Conservation (phyloP, 345 rosid genomes). For the Syzygium jambos region DNA sequence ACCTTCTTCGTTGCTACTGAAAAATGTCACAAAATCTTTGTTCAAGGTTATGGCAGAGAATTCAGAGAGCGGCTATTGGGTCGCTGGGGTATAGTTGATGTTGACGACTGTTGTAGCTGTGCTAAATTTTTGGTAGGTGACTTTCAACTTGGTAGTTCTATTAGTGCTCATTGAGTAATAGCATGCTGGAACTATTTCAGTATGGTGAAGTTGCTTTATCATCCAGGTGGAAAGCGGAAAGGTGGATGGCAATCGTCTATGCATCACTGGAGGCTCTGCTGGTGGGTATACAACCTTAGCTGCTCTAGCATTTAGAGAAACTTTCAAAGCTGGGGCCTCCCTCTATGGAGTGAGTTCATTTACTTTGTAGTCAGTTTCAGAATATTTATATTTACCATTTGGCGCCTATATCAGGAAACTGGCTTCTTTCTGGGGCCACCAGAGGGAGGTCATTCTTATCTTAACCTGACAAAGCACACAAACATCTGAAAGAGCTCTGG, state of each 20-base stretch:
- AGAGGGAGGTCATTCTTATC: neutral
- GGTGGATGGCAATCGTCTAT: slow-evolving; percentile 64
- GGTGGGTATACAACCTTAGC: slow-evolving; percentile 98
- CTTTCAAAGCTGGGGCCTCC: slow-evolving; percentile 92
- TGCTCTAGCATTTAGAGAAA: slow-evolving; percentile 78
- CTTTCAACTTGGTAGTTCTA: neutral
- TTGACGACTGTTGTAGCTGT: slow-evolving; percentile 93
- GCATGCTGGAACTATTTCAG: neutral
- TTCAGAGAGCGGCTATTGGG: slow-evolving; percentile 74
- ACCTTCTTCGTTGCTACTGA: neutral
- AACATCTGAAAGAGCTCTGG: neutral
- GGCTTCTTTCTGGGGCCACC: neutral
- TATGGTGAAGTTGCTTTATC: slow-evolving; percentile 3
- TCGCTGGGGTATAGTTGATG: slow-evolving; percentile 91
- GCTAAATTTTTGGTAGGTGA: slow-evolving; percentile 71
- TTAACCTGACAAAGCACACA: neutral
- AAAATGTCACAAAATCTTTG: slow-evolving; percentile 5
- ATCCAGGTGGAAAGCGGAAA: slow-evolving; percentile 65
- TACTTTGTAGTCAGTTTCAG: neutral
- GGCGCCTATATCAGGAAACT: neutral
- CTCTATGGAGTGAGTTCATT: slow-evolving; percentile 66
- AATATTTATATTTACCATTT: neutral
- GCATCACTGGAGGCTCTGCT: slow-evolving; percentile 98
- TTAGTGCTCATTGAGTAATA: neutral
- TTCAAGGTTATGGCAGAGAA: slow-evolving; percentile 89